Evolutionary conservation across 2,329 filamentous ascomycete genomes (phyloP).

Genomic region (Diaporthe sp.): DNA sequence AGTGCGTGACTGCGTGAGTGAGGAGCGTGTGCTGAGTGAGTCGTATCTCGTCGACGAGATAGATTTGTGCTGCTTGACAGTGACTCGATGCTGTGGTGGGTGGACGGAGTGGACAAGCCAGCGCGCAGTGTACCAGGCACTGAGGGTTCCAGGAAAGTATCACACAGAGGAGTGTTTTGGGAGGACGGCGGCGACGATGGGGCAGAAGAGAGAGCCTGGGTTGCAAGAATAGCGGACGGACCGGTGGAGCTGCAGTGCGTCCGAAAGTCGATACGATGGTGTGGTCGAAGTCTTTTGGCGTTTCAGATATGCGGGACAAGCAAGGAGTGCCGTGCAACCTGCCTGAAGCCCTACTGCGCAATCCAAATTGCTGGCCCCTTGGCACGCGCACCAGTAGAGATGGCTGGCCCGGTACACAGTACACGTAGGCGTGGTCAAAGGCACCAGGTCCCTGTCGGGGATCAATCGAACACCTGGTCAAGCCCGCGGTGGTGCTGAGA

Average conservation of each 20-base stretch:
- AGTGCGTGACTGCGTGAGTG: background rate
- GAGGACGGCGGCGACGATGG: slow-evolving; percentile 24
- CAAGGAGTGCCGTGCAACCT: slow-evolving; percentile 44
- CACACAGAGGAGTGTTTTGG: slow-evolving; percentile 25
- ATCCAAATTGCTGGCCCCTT: slow-evolving; percentile 31
- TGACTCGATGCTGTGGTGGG: background rate
- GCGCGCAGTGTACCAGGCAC: slow-evolving; percentile 29
- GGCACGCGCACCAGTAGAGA: slow-evolving; percentile 8
- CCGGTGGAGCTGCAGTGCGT: slow-evolving; percentile 38
- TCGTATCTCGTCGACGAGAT: slow-evolving; percentile 38
- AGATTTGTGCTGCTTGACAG: background rate
- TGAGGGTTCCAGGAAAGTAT: slow-evolving; percentile 14
- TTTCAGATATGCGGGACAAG: slow-evolving; percentile 57
- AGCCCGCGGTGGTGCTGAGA: background rate
- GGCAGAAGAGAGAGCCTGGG: slow-evolving; percentile 23
- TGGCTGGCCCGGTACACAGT: background rate
- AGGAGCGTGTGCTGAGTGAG: background rate
- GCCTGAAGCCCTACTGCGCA: slow-evolving; percentile 29
- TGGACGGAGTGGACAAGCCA: background rate
- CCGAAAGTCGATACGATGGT: slow-evolving; percentile 43
- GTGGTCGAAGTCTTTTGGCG: slow-evolving; percentile 49
- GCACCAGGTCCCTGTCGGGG: slow-evolving; percentile 8
- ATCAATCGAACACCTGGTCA: slow-evolving; percentile 30
- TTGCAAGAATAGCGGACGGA: slow-evolving; percentile 35
- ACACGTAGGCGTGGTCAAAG: background rate